A percentile compares a stretch with the other conserved stretches of the same genome.
phyloP scores from a whole-genome alignment of 345 rosid species.

The Arabidopsis thaliana region TAIR10.1 NC_003071.7:12813501-12814000 shows the following conservation, averaged over 20 bases:
- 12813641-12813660: constrained; percentile 42
- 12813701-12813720: constrained; percentile 28
- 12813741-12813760: not conserved
- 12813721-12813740: constrained; percentile 21
- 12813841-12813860: not conserved
- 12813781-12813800: not conserved
- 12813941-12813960: not conserved
- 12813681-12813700: constrained; percentile 39
- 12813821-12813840: not conserved
- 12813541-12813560: constrained; percentile 31
- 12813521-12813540: constrained; percentile 33
- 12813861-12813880: not conserved
- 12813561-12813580: not conserved
- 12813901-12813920: not conserved
- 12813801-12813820: not conserved
- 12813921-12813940: not conserved
- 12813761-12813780: not conserved
- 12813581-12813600: not conserved
- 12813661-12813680: constrained; percentile 25
- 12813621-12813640: constrained; percentile 38
- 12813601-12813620: not conserved
- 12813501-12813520: constrained; percentile 8
- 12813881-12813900: not conserved
- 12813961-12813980: too few species aligned
- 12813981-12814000: too few species aligned